Conservation (phyloP, 1,139 yeast genomes). For the Scheffersomyces stambukii region DNA sequence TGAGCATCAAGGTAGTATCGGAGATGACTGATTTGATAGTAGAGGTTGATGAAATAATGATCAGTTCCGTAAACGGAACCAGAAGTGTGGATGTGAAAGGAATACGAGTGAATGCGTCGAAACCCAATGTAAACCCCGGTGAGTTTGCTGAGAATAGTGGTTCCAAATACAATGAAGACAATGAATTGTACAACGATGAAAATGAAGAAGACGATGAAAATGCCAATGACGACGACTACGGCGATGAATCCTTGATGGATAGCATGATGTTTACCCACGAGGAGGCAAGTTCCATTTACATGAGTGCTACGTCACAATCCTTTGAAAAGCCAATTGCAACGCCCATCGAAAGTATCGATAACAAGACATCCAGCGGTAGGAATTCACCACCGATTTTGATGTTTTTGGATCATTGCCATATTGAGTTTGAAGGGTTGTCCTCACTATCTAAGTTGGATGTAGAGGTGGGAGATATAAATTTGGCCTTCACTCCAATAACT, state of each 20-base stretch:
- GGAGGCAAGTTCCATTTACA: slow-evolving; percentile 69
- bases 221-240: slow-evolving; percentile 29
- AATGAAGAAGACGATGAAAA: slow-evolving; percentile 15
- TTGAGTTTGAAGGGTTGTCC: slow-evolving; percentile 52
- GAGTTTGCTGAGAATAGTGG: slow-evolving; percentile 19
- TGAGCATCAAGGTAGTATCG: slow-evolving; percentile 46
- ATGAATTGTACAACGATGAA: slow-evolving; percentile 11
- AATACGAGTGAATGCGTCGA: slow-evolving; percentile 30
- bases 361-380: slow-evolving; percentile 8
- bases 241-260: slow-evolving; percentile 45
- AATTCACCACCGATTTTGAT: slow-evolving; percentile 19
- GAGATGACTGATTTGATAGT: slow-evolving; percentile 46
- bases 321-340: slow-evolving; percentile 18
- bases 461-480: slow-evolving; percentile 39
- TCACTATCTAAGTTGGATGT: slow-evolving; percentile 44
- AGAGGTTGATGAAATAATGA: slow-evolving; percentile 33
- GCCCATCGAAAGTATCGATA: slow-evolving; percentile 6
- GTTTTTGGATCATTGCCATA: slow-evolving; percentile 31
- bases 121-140: slow-evolving; percentile 36
- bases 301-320: slow-evolving; percentile 69
- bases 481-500: slow-evolving; percentile 38
- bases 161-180: slow-evolving; percentile 10
- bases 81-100: slow-evolving; percentile 40
- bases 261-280: slow-evolving; percentile 67
- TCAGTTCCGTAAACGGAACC: slow-evolving; percentile 46